Conservation (phyloP, 768 basidiomycete genomes). For the Cyathus striatus region DNA sequence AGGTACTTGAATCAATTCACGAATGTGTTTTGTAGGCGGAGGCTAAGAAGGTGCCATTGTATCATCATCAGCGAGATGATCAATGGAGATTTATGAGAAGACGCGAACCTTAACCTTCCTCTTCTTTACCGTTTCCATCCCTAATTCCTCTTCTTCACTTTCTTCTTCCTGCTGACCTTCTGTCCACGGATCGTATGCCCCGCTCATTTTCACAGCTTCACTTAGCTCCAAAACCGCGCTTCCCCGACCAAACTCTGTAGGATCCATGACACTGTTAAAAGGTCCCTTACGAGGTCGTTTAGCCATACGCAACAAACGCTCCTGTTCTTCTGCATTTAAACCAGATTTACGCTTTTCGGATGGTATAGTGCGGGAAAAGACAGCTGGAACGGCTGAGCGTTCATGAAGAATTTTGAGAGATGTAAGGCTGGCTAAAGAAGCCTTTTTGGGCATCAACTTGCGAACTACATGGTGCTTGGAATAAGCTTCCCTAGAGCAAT, state of each 20-base stretch:
- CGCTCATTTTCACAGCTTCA: constrained; percentile 64
- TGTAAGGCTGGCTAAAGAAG: constrained; percentile 47
- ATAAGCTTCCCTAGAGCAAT: no score
- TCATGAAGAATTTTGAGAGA: constrained; percentile 79
- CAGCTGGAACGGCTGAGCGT: constrained; percentile 84
- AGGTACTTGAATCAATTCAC: constrained; percentile 52
- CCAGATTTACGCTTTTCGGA: constrained; percentile 36
- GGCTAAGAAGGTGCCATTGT: no score
- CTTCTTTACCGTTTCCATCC: constrained; percentile 33
- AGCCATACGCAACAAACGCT: constrained; percentile 68
- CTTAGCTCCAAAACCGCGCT: constrained; percentile 60
- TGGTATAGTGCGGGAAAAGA: constrained; percentile 45
- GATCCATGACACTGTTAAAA: constrained; percentile 66
- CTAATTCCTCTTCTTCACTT: constrained; percentile 16
- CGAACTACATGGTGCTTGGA: constrained; percentile 56
- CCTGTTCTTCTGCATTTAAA: constrained; percentile 68
- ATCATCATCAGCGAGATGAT: neutral
- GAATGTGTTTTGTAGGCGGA: constrained; percentile 40
- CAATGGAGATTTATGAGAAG: neutral
- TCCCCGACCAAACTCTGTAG: constrained; percentile 61
- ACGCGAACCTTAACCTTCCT: constrained; percentile 47
- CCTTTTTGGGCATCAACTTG: constrained; percentile 48
- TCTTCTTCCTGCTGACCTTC: constrained; percentile 20
- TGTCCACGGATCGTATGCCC: constrained; percentile 63
- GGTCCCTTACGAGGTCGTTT: constrained; percentile 69